Evolutionary conservation across 139 green algal species (phyloP), one percentile per base, ranked within the genome.

Genomic region (Pseudopediastrum boryanum): DNA sequence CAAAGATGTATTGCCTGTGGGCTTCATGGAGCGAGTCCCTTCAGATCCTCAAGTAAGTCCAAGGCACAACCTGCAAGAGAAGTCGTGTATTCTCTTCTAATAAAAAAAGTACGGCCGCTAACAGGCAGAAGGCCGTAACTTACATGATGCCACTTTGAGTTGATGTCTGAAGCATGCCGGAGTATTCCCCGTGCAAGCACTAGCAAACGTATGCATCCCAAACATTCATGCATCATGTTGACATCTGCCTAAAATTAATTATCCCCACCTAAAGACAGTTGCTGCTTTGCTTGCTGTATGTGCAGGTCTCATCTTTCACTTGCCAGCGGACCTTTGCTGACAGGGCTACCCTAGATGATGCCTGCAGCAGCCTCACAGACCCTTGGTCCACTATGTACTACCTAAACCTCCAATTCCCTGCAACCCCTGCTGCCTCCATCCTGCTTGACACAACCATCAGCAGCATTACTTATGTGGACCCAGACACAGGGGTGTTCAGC

Each of bases 11-110:
- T 56, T 51, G 6, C 33, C 43, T 6, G 78, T 89, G 5, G 85
- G 85, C 31, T 84, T 81, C 62, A 64, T 89, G 48, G 21, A 66
- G 23, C 52, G 43, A 2, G 23, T 79, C 23, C 82, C 82, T 31
- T 9, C 1, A 9, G 6, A 4, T 4, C 54, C 33, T 13, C 7
- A 64, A 27, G 54, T 64, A 27, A 19, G 48, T 19, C 19, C 48
- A 16, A n/a, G 48, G 48, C 48, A 19, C 48, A 27, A 65, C 9
- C 56, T 27, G n/a, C 56, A 65, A 27, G 16, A 25, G 56, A 21
- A 21, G 13, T 25, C 56, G n/a, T n/a, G 56, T 9, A 21, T 33
- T 25, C 56, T n/a, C 16, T 21, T 35, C 13, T 65, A 12, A 13
- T 9, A 9, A n/a, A 68, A 27, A 31, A 31, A 4, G 23, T 41